Evolutionary conservation across 768 basidiomycete species (phyloP).

Genomic region (Mycena haematopus): DNA sequence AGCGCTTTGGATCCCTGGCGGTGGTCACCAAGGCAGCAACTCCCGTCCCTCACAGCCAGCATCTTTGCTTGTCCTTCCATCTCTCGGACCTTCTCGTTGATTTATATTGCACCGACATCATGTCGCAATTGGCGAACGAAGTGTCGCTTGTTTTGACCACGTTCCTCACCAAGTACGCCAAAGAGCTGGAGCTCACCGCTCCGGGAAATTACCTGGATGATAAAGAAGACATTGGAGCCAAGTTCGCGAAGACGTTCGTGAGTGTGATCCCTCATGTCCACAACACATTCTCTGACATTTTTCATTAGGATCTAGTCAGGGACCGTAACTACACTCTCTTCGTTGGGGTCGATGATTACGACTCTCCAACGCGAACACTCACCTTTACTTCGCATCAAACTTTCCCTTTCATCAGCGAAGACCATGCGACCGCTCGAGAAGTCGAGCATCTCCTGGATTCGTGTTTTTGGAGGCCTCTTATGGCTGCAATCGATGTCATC

Average conservation of each 20-base stretch:
- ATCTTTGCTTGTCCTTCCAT: slow-evolving; percentile 10
- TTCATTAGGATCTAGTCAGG: slow-evolving; percentile 2
- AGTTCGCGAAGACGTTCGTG: slow-evolving; percentile 17
- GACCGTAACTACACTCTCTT: slow-evolving; percentile 13
- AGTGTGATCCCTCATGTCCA: neutral
- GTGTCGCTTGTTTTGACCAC: neutral
- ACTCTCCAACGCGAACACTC: neutral
- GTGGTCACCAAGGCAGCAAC: neutral
- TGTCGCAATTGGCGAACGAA: neutral
- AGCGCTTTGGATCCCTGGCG: neutral
- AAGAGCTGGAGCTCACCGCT: slow-evolving; percentile 6
- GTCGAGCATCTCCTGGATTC: slow-evolving; percentile 12
- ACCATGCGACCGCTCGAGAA: neutral
- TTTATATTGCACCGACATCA: neutral
- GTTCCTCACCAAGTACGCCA: slow-evolving; percentile 17
- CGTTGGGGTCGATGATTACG: slow-evolving; percentile 18
- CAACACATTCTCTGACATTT: neutral
- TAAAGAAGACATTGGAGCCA: neutral
- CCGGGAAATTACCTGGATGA: neutral
- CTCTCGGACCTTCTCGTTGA: neutral
- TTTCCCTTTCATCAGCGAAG: neutral
- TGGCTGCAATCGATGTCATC: slow-evolving; percentile 13
- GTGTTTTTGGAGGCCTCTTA: slow-evolving; percentile 10
- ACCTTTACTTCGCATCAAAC: neutral
- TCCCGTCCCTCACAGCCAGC: neutral